A percentile compares a stretch with the other conserved stretches of the same genome.
phyloP scores from a whole-genome alignment of 164 flowering plant species.

The Chimonanthus salicifolius region DNA sequence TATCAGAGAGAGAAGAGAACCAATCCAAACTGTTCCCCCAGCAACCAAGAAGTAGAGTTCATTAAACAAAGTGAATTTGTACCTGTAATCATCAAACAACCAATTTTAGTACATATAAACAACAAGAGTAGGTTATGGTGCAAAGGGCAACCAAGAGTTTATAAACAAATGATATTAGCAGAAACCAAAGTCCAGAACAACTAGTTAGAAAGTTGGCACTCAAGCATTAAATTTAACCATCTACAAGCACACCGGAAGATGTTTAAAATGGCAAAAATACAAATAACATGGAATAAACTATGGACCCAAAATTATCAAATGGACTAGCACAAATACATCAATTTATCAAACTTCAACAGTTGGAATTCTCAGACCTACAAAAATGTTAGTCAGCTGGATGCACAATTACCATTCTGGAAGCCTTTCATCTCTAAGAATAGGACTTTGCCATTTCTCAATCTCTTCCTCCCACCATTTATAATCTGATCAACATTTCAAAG shows the following conservation, averaged over 20 bases:
- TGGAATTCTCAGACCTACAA: not conserved
- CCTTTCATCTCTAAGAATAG: constrained; percentile 66
- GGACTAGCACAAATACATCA: not conserved
- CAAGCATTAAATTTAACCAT: not conserved
- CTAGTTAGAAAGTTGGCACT: not conserved
- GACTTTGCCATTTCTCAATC: constrained; percentile 94
- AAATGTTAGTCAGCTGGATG: not conserved
- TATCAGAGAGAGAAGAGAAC: constrained; percentile 28
- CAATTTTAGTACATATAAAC: not conserved
- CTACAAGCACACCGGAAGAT: not conserved
- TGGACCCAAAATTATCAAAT: not conserved
- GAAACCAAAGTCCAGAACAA: not conserved
- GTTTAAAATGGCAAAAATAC: not conserved
- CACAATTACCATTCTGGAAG: constrained; percentile 85
- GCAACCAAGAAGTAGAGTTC: constrained; percentile 97
- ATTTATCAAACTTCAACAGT: not conserved
- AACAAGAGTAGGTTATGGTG: not conserved
- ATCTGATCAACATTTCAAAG: constrained; percentile 41
- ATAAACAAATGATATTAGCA: not conserved
- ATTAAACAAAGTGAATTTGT: constrained; percentile 93
- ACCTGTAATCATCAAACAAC: constrained; percentile 50
- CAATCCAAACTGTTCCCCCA: constrained; percentile 98
- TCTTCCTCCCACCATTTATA: constrained; percentile 98
- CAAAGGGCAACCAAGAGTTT: not conserved
- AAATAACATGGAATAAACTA: not conserved